Evolutionary conservation across 306 rosid species (phyloP), one percentile per base, ranked within the genome.

Genomic region (Corylus americana): DNA sequence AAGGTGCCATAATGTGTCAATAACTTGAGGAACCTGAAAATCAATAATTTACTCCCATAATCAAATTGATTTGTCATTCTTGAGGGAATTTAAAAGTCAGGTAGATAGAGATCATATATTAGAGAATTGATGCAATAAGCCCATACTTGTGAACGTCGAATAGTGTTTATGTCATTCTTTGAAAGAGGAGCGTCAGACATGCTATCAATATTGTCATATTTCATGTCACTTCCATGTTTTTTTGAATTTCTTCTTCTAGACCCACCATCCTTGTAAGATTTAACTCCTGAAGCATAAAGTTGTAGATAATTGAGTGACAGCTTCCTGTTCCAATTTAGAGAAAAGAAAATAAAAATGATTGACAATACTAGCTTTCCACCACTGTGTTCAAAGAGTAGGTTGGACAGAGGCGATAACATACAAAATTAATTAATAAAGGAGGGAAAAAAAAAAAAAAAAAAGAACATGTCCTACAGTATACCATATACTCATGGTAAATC

Each of bases 231-330:
- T 85, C 83, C 88, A 16, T 74, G 90, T 85, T 78, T 90, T 74
- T 86, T 85, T 35, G 92, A 87, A 64, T 81, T 90, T 79, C 88
- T 95, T 85, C 85, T 91, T 84, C 84, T 92, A 48, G 86, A 29
- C 84, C 91, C 88, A 83, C 91, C 97, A 62, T 92, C 97, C 87
- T 88, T 91, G 78, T 82, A 83, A 61, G 91, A 81, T 84, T 84
- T 92, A 67, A 31, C 80, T 61, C 85, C 90, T 70, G 95, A 86
- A 71, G 91, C 88, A 80, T 85, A 89, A 73, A 89, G 97, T 84
- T 91, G 97, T 58, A 95, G 87, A 89, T 91, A 91, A 83, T 92
- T 88, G 91, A 95, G 87, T 67, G 98, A 95, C 79, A 92, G 88
- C 88, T 86, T 87, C 96, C 98, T 95, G 91, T 80, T 87, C 77